A percentile compares a stretch with the other conserved stretches of the same genome.
Conservation (phyloP, 208 protist genomes). For the Lotmaria passim region DNA sequence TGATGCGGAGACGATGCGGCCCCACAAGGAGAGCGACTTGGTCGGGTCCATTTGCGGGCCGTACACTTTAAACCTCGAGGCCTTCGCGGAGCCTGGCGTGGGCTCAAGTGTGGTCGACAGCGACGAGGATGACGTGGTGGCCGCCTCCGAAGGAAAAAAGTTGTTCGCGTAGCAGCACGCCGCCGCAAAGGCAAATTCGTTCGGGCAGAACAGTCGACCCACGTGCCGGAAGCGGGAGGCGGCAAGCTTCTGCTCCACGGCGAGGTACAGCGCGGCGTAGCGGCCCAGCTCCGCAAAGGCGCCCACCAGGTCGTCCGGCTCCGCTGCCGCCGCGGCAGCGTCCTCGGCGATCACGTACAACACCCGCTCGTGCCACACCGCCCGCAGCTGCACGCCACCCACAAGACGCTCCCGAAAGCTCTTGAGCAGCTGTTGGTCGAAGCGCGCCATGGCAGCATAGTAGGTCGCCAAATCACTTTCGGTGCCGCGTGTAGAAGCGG, state of each 20-base stretch:
- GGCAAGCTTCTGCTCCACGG: slow-evolving; percentile 59
- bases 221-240: slow-evolving; percentile 45
- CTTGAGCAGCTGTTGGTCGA: slow-evolving; percentile 55
- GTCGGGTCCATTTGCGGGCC: slow-evolving; percentile 52
- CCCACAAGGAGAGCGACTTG: slow-evolving; percentile 41
- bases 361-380: slow-evolving; percentile 39
- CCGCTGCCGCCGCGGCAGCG: not conserved
- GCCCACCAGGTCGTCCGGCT: not conserved
- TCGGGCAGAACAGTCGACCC: slow-evolving; percentile 52
- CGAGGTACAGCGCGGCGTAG: slow-evolving; percentile 49
- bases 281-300: slow-evolving; percentile 38
- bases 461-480: not conserved
- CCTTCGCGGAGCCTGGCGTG: not conserved
- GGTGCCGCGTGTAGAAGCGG: not conserved
- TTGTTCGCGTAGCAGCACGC: slow-evolving; percentile 57
- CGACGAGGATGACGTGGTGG: not conserved
- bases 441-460: slow-evolving; percentile 29
- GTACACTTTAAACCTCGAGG: slow-evolving; percentile 39
- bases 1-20: slow-evolving; percentile 37
- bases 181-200: slow-evolving; percentile 58
- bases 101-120: too few species aligned
- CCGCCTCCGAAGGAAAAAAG: slow-evolving; percentile 26
- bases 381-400: slow-evolving; percentile 41
- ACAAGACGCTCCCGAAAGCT: slow-evolving; percentile 55
- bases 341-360: slow-evolving; percentile 56